Percentiles rank a stretch among this genome's conserved stretches.
Evolutionary conservation across 2,329 filamentous ascomycete species (phyloP).

Genomic region (Arthrinium phaeospermum): DNA sequence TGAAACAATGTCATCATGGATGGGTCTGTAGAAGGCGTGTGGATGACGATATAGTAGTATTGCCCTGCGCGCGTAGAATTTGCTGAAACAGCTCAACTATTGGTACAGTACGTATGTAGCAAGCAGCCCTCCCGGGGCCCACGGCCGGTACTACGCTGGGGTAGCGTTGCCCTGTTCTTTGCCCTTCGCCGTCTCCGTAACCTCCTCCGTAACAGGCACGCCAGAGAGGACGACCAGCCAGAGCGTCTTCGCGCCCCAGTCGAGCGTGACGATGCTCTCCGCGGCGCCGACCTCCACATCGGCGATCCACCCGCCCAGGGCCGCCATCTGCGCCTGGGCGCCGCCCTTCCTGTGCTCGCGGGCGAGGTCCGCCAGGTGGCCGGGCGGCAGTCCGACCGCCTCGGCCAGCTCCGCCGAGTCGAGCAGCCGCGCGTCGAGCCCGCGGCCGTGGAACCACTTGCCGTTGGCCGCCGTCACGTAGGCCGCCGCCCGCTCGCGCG

Average conservation of each 20-base stretch:
- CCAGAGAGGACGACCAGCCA: conserved; percentile 42
- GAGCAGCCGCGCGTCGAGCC: conserved; percentile 44
- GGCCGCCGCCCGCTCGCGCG: conserved; percentile 46
- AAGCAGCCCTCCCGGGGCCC: background rate
- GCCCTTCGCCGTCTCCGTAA: background rate
- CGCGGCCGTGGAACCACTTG: conserved; percentile 48
- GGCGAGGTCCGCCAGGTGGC: conserved; percentile 48
- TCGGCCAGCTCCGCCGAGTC: conserved; percentile 36
- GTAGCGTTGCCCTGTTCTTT: background rate
- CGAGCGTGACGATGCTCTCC: conserved; percentile 10
- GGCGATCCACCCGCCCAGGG: conserved; percentile 33
- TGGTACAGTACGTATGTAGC: background rate
- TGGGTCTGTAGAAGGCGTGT: background rate
- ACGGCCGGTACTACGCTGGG: background rate
- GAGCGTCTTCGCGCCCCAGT: conserved; percentile 35
- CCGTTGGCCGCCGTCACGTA: conserved; percentile 49
- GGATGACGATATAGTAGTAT: background rate
- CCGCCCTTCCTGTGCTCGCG: conserved; percentile 27
- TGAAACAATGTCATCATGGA: conserved; percentile 8
- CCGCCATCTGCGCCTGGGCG: conserved; percentile 27
- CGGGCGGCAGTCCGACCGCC: conserved; percentile 31
- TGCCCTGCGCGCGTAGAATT: background rate
- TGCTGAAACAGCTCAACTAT: conserved; percentile 1
- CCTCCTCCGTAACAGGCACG: background rate
- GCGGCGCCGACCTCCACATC: conserved; percentile 35